phyloP scores from a whole-genome alignment of 352 stramenopile species.

The Pythium apleroticum region DNA sequence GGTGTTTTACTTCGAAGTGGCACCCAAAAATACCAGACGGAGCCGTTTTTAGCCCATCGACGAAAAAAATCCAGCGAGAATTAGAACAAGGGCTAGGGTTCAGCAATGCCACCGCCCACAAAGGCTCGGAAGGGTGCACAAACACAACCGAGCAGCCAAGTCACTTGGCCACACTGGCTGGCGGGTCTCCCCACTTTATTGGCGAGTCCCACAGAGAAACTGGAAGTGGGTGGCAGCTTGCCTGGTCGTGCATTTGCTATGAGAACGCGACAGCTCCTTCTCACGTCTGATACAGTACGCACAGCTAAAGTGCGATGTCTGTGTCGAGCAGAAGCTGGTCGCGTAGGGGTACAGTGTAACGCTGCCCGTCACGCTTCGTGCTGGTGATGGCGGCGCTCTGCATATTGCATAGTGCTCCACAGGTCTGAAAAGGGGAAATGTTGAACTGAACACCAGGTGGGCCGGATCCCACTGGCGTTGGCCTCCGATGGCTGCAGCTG shows the following conservation, averaged over 20 bases:
- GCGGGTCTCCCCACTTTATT: not conserved
- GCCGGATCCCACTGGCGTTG: not conserved
- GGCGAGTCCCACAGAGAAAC: not conserved
- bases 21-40: not conserved
- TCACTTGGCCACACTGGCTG: not conserved
- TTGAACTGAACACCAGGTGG: slow-evolving; percentile 29
- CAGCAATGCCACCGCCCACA: not conserved
- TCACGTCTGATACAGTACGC: not conserved
- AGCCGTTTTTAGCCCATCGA: not conserved
- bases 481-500: slow-evolving; percentile 6
- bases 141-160: not conserved
- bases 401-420: too few relatives aligned
- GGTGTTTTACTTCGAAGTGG: not conserved
- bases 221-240: not conserved
- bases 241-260: not conserved
- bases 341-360: not conserved
- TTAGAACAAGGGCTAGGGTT: not conserved
- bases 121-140: not conserved
- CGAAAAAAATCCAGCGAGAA: not conserved
- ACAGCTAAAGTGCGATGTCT: not conserved
- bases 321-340: slow-evolving; percentile 3
- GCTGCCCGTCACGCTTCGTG: not conserved
- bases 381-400: slow-evolving; percentile 2
- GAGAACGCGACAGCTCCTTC: not conserved
- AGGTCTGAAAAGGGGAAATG: not conserved